Conservation (phyloP, 768 basidiomycete species). For the Boletus vinaceobasis region DNA sequence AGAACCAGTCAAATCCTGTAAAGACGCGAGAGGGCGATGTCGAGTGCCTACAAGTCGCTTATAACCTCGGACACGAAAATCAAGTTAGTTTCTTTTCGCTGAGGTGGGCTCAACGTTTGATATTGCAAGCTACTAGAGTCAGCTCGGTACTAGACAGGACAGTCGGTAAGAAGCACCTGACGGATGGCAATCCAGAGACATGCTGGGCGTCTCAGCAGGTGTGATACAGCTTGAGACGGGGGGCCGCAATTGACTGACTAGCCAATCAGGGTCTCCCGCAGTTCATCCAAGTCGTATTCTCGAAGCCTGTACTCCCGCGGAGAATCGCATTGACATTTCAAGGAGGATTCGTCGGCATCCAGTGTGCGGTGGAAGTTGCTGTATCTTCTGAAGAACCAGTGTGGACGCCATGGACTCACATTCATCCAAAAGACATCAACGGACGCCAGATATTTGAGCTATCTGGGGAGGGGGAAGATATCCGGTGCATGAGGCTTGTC, state of each 20-base stretch:
- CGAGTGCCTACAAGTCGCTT: conserved; percentile 17
- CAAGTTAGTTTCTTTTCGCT: conserved; percentile 40
- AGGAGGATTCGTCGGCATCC: conserved; percentile 79
- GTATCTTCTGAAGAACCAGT: conserved; percentile 30
- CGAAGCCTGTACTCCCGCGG: conserved; percentile 48
- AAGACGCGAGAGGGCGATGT: conserved; percentile 14
- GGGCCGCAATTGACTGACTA: conserved; percentile 5
- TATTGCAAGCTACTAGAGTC: conserved; percentile 46
- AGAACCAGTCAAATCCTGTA: not conserved
- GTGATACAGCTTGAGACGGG: conserved; percentile 4
- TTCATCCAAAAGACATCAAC: conserved; percentile 83
- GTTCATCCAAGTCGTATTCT: conserved; percentile 64
- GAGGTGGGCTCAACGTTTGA: conserved; percentile 9
- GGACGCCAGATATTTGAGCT: conserved; percentile 66
- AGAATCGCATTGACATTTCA: conserved; percentile 69
- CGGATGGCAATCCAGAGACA: conserved; percentile 70
- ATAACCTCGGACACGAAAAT: conserved; percentile 24
- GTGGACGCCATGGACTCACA: conserved; percentile 50
- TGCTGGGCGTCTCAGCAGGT: conserved; percentile 87
- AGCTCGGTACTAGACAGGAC: conserved; percentile 78
- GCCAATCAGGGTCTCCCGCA: conserved; percentile 68
- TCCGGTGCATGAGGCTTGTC: conserved; percentile 55
- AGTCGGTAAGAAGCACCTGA: conserved; percentile 64
- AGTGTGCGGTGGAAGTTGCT: conserved; percentile 49
- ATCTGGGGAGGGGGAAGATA: conserved; percentile 17